Base-by-base conservation (phyloP, 2,329 filamentous ascomycete species). In the Orbilia blumenaviensis region DNA sequence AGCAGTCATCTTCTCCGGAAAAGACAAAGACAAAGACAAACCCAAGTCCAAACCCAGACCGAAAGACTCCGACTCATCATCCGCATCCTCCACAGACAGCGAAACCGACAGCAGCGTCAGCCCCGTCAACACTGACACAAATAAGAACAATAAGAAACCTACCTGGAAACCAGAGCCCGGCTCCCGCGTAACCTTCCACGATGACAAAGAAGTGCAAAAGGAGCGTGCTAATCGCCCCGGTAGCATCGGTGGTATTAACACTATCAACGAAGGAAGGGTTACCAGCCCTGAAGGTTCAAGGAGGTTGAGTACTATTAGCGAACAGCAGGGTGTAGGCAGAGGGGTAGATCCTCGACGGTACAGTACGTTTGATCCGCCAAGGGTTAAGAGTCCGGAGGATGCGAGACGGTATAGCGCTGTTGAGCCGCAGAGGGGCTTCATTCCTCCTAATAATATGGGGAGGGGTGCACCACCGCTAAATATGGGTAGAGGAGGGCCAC, bases 41-140 rank as follows among this genome's bases (percentile, higher is more conserved):
- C n/a, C n/a, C n/a, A n/a, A n/a, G n/a, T n/a, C n/a, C n/a, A n/a
- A n/a, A n/a, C n/a, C n/a, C n/a, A n/a, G n/a, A n/a, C n/a, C n/a
- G n/a, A n/a, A n/a, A n/a, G n/a, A n/a, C n/a, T n/a, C n/a, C n/a
- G n/a, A n/a, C n/a, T n/a, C n/a, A n/a, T n/a, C n/a, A n/a, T n/a
- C n/a, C n/a, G n/a, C n/a, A n/a, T n/a, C n/a, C n/a, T n/a, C n/a
- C n/a, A n/a, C n/a, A n/a, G n/a, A n/a, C 14, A 74, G 69, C 25
- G 52, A 66, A 27, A 74, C 69, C 2, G 69, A 74, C 29, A 74
- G 69, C 42, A 74, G 69, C n/a, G 34, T 74, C 36, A 74, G 69
- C 16, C 69, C 69, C 6, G 27, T 41, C 18, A 46, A 41, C n/a
- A 36, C 52, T 62, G 61, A 63, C 16, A 34, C 61, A 5, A 18